Percentiles rank a stretch among this genome's conserved stretches.
Conservation (phyloP, 179 eudicot species). For the Carnegiea gigantea region DNA sequence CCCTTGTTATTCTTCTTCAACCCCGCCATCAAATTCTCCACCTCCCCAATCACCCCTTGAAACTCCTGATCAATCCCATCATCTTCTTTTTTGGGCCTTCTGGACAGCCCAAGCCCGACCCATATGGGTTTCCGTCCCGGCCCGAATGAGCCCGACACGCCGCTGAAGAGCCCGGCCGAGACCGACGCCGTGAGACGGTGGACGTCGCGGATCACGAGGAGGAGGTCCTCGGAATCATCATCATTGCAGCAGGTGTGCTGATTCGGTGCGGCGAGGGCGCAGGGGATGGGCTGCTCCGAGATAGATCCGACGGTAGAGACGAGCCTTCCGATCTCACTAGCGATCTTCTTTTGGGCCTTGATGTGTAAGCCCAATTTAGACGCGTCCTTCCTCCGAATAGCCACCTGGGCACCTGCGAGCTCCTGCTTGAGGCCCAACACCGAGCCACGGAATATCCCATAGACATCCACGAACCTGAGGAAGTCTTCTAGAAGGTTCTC, state of each 20-base stretch:
- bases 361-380: conserved; percentile 33
- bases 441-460: conserved; percentile 51
- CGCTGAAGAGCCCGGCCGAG: conserved; percentile 44
- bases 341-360: conserved; percentile 51
- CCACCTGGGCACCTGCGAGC: conserved; percentile 57
- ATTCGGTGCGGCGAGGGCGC: background rate
- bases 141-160: conserved; percentile 37
- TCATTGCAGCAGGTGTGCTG: background rate
- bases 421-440: conserved; percentile 51
- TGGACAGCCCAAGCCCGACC: conserved; percentile 33
- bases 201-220: conserved; percentile 39
- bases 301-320: conserved; percentile 33
- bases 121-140: conserved; percentile 34
- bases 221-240: conserved; percentile 37
- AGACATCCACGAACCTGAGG: conserved; percentile 55
- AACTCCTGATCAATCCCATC: conserved; percentile 28
- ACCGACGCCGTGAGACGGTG: conserved; percentile 47
- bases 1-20: conserved; percentile 20
- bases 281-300: background rate
- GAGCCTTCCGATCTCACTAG: conserved; percentile 46
- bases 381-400: conserved; percentile 49
- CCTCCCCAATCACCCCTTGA: conserved; percentile 35
- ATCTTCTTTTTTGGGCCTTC: conserved; percentile 21
- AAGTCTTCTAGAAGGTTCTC: conserved; percentile 70
- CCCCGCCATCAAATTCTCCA: conserved; percentile 37